Percentiles rank a stretch among this genome's conserved stretches.
phyloP scores from a whole-genome alignment of 768 basidiomycete genomes.

The Serendipita sp. region DNA sequence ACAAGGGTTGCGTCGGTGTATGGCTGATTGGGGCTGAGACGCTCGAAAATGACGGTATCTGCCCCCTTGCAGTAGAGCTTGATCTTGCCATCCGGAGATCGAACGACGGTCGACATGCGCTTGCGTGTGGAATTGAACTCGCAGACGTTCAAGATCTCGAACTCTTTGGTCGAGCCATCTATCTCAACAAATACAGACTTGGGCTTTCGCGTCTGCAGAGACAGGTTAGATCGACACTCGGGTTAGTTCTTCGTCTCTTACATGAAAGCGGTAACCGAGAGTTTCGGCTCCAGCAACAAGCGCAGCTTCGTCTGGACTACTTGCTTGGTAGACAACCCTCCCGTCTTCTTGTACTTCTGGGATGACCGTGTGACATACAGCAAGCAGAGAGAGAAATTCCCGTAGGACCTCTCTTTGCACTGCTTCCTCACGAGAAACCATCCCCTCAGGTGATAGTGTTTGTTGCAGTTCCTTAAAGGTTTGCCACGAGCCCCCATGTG shows the following conservation, averaged over 20 bases:
- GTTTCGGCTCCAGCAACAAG: slow-evolving; percentile 86
- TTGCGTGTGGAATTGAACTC: slow-evolving; percentile 98
- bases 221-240: background rate
- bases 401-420: slow-evolving; percentile 28
- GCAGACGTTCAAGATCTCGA: slow-evolving; percentile 87
- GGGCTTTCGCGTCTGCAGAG: slow-evolving; percentile 72
- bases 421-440: slow-evolving; percentile 16
- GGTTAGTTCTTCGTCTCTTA: slow-evolving; percentile 27
- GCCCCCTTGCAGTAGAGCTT: slow-evolving; percentile 95
- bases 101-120: slow-evolving; percentile 90
- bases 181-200: slow-evolving; percentile 85
- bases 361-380: slow-evolving; percentile 97
- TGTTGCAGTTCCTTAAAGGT: slow-evolving; percentile 61
- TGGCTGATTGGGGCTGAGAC: slow-evolving; percentile 61
- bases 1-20: slow-evolving; percentile 72
- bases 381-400: slow-evolving; percentile 68
- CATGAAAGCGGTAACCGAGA: slow-evolving; percentile 85
- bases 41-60: slow-evolving; percentile 91
- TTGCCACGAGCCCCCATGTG: slow-evolving; percentile 47
- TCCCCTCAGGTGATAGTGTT: slow-evolving; percentile 23
- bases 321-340: slow-evolving; percentile 90
- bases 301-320: slow-evolving; percentile 95
- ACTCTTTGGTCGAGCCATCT: slow-evolving; percentile 55
- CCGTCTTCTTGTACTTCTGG: slow-evolving; percentile 71
- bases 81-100: slow-evolving; percentile 75